These are phyloP conservation scores for Murraya koenigii DNA, from an alignment of 345 rosid species.

Conservation along the genomic window DNA sequence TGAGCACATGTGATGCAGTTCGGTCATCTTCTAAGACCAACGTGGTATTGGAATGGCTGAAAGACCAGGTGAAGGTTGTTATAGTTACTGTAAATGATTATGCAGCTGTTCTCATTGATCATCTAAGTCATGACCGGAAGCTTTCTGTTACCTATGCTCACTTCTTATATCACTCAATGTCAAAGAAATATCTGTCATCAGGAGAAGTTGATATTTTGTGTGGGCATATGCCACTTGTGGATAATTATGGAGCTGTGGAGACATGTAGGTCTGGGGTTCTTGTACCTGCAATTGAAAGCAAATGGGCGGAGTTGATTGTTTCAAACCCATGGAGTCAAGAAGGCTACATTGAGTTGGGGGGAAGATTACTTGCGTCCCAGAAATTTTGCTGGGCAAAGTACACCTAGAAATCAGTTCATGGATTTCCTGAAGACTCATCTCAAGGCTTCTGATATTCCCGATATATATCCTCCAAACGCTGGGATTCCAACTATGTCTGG, in stretches of 20 bases:
- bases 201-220: conserved; percentile 30
- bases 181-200: conserved; percentile 14
- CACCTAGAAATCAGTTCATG: conserved; percentile 33
- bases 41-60: conserved; percentile 43
- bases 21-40: conserved; percentile 15
- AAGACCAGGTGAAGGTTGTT: conserved; percentile 3
- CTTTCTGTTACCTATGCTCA: conserved; percentile 49
- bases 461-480: conserved; percentile 51
- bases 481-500: conserved; percentile 46
- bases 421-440: conserved; percentile 34
- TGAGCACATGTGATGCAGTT: conserved; percentile 34
- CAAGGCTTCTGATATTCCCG: conserved; percentile 50
- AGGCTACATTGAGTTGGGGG: conserved; percentile 46
- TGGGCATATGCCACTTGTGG: conserved; percentile 49
- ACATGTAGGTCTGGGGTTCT: conserved; percentile 36
- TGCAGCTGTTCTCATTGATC: conserved; percentile 23
- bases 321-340: conserved; percentile 55
- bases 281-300: conserved; percentile 65
- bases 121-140: conserved; percentile 26
- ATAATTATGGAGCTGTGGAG: conserved; percentile 40
- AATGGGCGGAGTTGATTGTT: conserved; percentile 51
- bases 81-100: conserved; percentile 25
- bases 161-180: conserved; percentile 48
- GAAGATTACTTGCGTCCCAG: conserved; percentile 44
- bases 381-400: conserved; percentile 36